These are phyloP conservation scores for Aspergillus fischeri DNA, from an alignment of 2,329 filamentous ascomycete species.

Conservation along the genomic window DNA sequence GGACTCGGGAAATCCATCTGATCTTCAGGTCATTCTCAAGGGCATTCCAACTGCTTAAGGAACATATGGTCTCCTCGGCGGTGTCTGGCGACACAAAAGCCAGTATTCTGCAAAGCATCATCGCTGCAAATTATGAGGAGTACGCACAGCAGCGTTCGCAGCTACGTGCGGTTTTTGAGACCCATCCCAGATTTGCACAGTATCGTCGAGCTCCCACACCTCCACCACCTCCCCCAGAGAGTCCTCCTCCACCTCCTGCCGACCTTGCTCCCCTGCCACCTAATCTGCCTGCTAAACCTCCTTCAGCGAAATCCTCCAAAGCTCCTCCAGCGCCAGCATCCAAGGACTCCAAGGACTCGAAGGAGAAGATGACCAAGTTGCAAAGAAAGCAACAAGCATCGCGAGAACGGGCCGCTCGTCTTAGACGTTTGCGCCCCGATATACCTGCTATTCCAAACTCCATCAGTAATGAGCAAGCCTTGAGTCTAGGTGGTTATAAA, in stretches of 20 bases:
- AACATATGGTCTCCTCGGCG: constrained; percentile 48
- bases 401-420: constrained; percentile 27
- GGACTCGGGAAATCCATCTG: constrained; percentile 65
- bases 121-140: constrained; percentile 73
- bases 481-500: constrained; percentile 30
- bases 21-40: constrained; percentile 68
- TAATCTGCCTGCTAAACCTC: constrained; percentile 17
- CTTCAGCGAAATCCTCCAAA: neutral
- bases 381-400: constrained; percentile 25
- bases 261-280: constrained; percentile 19
- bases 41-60: constrained; percentile 56
- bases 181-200: constrained; percentile 31
- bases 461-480: constrained; percentile 26
- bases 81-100: constrained; percentile 15
- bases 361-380: constrained; percentile 21
- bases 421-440: constrained; percentile 29
- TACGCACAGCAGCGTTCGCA: constrained; percentile 67
- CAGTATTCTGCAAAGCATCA: constrained; percentile 67
- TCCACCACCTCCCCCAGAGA: constrained; percentile 21
- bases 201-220: constrained; percentile 24
- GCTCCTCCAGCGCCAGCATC: constrained; percentile 3
- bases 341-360: constrained; percentile 8
- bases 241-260: constrained; percentile 13
- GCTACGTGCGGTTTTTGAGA: constrained; percentile 52
- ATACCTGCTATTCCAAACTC: constrained; percentile 22